phyloP scores from a whole-genome alignment of 129 eudicot genomes.

The Daucus carota region DNA sequence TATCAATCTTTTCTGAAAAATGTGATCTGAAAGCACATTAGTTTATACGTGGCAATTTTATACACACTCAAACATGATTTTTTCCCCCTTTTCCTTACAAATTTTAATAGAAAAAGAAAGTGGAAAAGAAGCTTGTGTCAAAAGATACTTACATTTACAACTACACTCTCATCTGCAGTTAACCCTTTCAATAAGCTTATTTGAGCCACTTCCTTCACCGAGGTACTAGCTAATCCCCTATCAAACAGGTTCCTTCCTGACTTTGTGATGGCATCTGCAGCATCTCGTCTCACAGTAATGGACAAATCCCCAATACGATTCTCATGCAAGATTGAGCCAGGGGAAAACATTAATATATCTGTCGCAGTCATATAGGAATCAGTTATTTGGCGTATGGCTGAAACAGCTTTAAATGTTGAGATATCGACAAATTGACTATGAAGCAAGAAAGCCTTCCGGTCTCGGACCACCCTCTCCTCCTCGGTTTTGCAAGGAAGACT shows the following conservation, averaged over 20 bases:
- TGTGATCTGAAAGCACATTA: background rate
- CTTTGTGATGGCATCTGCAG: slow-evolving; percentile 63
- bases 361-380: slow-evolving; percentile 25
- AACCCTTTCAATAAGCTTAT: slow-evolving; percentile 79
- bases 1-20: background rate
- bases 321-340: slow-evolving; percentile 56
- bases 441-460: slow-evolving; percentile 90
- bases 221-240: slow-evolving; percentile 30
- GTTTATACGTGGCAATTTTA: background rate
- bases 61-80: background rate
- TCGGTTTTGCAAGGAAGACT: slow-evolving; percentile 87
- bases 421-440: slow-evolving; percentile 87
- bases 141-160: slow-evolving; percentile 66
- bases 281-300: slow-evolving; percentile 69
- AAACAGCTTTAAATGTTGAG: slow-evolving; percentile 70
- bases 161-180: slow-evolving; percentile 95
- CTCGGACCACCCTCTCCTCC: slow-evolving; percentile 94
- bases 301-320: slow-evolving; percentile 66
- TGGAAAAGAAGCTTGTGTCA: background rate
- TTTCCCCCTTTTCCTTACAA: background rate
- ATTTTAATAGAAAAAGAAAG: background rate
- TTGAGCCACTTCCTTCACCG: slow-evolving; percentile 47
- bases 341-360: slow-evolving; percentile 17
- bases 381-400: slow-evolving; percentile 50
- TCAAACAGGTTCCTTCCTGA: slow-evolving; percentile 41